These are phyloP conservation scores for Thielaviopsis ethacetica DNA, from an alignment of 2,329 filamentous ascomycete genomes.

Conservation along the genomic window DNA sequence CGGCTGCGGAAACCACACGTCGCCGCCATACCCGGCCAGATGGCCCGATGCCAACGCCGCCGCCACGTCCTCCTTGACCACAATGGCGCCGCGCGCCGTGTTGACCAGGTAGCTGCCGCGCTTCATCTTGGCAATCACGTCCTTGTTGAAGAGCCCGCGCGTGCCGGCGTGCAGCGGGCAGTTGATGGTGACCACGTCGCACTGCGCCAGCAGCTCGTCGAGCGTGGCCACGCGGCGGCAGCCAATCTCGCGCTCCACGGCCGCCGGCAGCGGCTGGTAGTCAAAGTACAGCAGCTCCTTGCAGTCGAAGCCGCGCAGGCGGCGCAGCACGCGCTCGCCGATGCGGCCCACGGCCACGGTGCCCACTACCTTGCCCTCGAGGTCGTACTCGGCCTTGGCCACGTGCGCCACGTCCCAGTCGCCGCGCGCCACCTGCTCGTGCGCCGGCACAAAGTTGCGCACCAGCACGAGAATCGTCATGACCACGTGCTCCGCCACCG, in stretches of 20 bases:
- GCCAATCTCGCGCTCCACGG: slow-evolving; percentile 90
- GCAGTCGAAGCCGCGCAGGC: slow-evolving; percentile 96
- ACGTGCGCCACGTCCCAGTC: slow-evolving; percentile 93
- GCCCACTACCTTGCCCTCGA: slow-evolving; percentile 93
- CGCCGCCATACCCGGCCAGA: slow-evolving; percentile 74
- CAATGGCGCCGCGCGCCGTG: slow-evolving; percentile 95
- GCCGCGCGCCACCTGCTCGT: slow-evolving; percentile 77
- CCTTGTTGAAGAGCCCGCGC: slow-evolving; percentile 92
- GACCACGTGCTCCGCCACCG: slow-evolving; percentile 95
- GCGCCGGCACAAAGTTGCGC: slow-evolving; percentile 96
- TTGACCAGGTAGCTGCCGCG: slow-evolving; percentile 95
- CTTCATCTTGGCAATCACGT: slow-evolving; percentile 98
- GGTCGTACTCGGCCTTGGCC: slow-evolving; percentile 96
- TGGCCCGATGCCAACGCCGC: slow-evolving; percentile 84
- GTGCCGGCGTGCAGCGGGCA: slow-evolving; percentile 99
- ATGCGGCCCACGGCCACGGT: slow-evolving; percentile 96
- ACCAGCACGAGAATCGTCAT: slow-evolving; percentile 96
- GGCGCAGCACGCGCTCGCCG: slow-evolving; percentile 89
- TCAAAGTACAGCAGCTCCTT: slow-evolving; percentile 99
- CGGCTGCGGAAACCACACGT: slow-evolving; percentile 96
- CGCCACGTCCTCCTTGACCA: slow-evolving; percentile 98
- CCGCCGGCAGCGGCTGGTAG: slow-evolving; percentile 81
- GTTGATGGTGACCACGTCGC: slow-evolving; percentile 98
- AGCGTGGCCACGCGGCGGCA: slow-evolving; percentile 75
- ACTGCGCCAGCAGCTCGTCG: slow-evolving; percentile 87